Percentiles rank a stretch among this genome's conserved stretches.
phyloP scores from a whole-genome alignment of 2,329 filamentous ascomycete species.

The Phoma sp. region DNA sequence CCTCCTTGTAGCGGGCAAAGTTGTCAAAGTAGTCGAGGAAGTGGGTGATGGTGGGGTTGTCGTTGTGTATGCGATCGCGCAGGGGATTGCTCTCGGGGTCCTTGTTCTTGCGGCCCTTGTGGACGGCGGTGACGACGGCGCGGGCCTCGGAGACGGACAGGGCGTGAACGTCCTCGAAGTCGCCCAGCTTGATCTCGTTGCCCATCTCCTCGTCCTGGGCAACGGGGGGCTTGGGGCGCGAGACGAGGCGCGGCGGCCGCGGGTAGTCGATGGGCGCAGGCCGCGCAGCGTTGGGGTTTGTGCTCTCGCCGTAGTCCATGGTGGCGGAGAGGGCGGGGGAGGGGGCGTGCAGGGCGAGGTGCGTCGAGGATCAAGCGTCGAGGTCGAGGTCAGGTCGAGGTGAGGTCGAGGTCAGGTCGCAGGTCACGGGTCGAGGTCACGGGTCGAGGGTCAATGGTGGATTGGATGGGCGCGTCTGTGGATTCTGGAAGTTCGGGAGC shows the following conservation, averaged over 20 bases:
- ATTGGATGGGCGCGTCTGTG: too few relatives aligned
- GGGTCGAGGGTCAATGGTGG: too few relatives aligned
- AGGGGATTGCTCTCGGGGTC: conserved; percentile 69
- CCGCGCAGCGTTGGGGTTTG: conserved; percentile 22
- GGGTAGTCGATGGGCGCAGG: conserved; percentile 17
- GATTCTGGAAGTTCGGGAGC: too few relatives aligned
- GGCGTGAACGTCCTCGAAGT: conserved; percentile 90
- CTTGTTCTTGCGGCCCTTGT: conserved; percentile 78
- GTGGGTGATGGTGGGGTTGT: conserved; percentile 72
- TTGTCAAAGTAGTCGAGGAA: conserved; percentile 92
- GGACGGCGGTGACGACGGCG: conserved; percentile 88
- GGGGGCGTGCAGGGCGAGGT: neutral
- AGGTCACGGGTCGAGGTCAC: too few relatives aligned
- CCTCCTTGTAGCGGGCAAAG: conserved; percentile 94
- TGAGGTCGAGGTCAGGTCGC: too few relatives aligned
- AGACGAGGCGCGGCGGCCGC: conserved; percentile 43
- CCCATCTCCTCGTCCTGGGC: conserved; percentile 86
- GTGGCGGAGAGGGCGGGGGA: neutral
- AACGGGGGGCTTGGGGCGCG: conserved; percentile 66
- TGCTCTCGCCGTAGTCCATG: conserved; percentile 44
- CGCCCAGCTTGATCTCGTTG: conserved; percentile 81
- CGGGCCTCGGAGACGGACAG: conserved; percentile 91
- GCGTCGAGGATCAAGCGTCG: too few relatives aligned
- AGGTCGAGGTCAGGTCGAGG: too few relatives aligned
- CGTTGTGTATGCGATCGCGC: conserved; percentile 75